Evolutionary conservation across 768 basidiomycete genomes (phyloP), one percentile per base, ranked within the genome.

Genomic region (Cystofilobasidium bisporidii): DNA sequence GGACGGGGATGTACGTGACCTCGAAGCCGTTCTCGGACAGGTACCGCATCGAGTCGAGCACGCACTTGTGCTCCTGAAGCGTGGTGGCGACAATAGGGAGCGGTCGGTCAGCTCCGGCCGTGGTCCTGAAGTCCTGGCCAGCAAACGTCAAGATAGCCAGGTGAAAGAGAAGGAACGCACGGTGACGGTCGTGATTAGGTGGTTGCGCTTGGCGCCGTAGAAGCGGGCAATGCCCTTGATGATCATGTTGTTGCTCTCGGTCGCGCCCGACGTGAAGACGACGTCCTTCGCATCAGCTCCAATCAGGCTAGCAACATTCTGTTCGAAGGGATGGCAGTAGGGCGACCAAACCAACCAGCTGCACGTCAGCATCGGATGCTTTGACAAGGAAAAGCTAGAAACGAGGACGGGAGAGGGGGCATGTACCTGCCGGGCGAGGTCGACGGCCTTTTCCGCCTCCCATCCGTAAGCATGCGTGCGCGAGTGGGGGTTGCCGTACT

Each of bases 391-490:
- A 18, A 15, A 22, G 38, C 26, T 2, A 26, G 45, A 6, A 32
- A 65, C n/a, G n/a, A 38, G 38, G 20, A 75, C 74, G 26, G n/a
- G n/a, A n/a, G n/a, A n/a, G n/a, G n/a, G n/a, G n/a, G n/a, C n/a
- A n/a, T n/a, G n/a, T 61, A 86, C 91, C 82, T 89, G 86, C 63
- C 96, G 84, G 3, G 91, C 93, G 70, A 87, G 85, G 75, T 98
- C 96, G 10, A 96, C 89, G 0, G 88, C 96, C 74, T 86, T 82
- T 74, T 99, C 96, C 9, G 94, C 91, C 79, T 99, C 96, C 96
- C 96, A 99, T 4, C 96, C 96, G 77, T 98, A 99, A 0, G 96
- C 91, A 78, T 99, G 96, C 33, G 96, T 98, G 65, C 96, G 85
- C 36, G 91, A 93, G 76, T 98, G 96, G 12, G 96, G 94, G 78